Evolutionary conservation across 345 rosid species (phyloP).

Genomic region (Geranium rotundifolium): DNA sequence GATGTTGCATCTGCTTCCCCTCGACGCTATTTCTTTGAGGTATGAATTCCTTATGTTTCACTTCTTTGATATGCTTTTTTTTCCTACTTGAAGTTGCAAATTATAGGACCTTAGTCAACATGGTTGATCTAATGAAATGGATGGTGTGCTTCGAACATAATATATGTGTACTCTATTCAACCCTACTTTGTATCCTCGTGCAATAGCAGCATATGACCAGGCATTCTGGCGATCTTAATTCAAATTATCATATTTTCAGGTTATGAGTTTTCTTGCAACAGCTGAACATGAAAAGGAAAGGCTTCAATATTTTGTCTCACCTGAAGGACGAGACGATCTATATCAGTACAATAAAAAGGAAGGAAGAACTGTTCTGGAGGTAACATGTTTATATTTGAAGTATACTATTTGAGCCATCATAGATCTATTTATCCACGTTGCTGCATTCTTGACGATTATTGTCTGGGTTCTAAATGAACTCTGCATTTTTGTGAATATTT

Average conservation of each 20-base stretch:
- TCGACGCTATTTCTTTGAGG: slow-evolving; percentile 88
- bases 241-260: slow-evolving; percentile 24
- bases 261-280: slow-evolving; percentile 79
- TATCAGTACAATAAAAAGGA: slow-evolving; percentile 93
- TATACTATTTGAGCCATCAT: not conserved
- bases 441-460: too few species aligned
- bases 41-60: slow-evolving; percentile 30
- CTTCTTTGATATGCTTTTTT: slow-evolving; percentile 4
- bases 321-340: slow-evolving; percentile 92
- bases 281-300: slow-evolving; percentile 78
- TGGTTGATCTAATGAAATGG: too few species aligned
- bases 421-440: too few species aligned
- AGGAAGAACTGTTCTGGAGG: slow-evolving; percentile 85
- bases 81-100: too few species aligned
- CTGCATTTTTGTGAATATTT: too few species aligned
- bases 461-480: too few species aligned
- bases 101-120: too few species aligned
- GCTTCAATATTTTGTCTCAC: slow-evolving; percentile 73
- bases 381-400: slow-evolving; percentile 13
- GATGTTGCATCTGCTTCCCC: slow-evolving; percentile 94
- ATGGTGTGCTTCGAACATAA: too few species aligned
- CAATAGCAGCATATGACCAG: not conserved
- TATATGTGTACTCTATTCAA: not conserved
- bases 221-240: slow-evolving; percentile 4
- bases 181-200: slow-evolving; percentile 1